Conservation (phyloP, 441 rosid species). For the Corymbia citriodora region DNA sequence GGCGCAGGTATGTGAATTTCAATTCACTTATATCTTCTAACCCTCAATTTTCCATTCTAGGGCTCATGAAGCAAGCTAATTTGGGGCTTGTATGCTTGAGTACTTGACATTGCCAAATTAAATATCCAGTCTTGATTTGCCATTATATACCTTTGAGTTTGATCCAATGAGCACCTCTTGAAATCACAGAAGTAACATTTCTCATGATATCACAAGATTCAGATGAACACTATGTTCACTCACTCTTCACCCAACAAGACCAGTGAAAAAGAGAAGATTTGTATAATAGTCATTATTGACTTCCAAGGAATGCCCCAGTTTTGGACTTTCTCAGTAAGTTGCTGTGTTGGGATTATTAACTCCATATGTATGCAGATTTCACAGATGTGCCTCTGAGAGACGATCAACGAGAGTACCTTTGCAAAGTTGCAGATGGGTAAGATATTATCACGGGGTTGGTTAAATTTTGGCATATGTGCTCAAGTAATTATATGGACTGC, state of each 20-base stretch:
- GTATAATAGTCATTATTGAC: not conserved
- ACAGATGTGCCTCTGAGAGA: constrained; percentile 89
- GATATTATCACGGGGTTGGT: not conserved
- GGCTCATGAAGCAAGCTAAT: not conserved
- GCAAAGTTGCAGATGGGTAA: constrained; percentile 87
- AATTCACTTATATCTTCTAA: not conserved
- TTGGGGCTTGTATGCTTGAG: not conserved
- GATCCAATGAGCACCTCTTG: not conserved
- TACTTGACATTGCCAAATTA: not conserved
- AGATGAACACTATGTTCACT: not conserved
- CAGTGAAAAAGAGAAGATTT: not conserved
- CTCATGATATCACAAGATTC: not conserved
- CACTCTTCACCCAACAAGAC: not conserved
- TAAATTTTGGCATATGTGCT: not conserved
- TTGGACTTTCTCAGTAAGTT: not conserved
- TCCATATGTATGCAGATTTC: constrained; percentile 46
- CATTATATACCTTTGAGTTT: not conserved
- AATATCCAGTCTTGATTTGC: not conserved
- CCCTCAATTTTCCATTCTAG: not conserved
- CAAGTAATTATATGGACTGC: not conserved
- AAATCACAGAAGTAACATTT: not conserved
- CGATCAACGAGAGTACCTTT: constrained; percentile 77
- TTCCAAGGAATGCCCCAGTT: not conserved
- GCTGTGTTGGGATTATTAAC: not conserved
- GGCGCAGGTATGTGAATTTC: constrained; percentile 57